Percentiles rank a stretch among this genome's conserved stretches.
These are phyloP conservation scores for Scheffersomyces cryptocercus DNA, from an alignment of 1,139 yeast species.

Conservation along the genomic window DNA sequence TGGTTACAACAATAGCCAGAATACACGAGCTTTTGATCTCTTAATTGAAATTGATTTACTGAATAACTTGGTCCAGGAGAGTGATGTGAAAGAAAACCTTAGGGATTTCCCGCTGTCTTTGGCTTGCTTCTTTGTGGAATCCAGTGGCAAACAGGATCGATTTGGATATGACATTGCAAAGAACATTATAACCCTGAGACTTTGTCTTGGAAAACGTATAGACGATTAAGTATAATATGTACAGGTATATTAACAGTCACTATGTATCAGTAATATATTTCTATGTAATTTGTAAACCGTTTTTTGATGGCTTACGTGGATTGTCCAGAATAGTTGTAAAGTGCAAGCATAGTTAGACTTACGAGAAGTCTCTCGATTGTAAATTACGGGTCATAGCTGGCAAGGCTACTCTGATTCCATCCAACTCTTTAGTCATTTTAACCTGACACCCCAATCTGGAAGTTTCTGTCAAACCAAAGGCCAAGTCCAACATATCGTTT, in stretches of 20 bases:
- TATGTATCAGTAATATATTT: too few relatives aligned
- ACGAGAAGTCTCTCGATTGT: slow-evolving; percentile 69
- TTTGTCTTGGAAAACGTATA: slow-evolving; percentile 20
- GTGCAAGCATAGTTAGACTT: slow-evolving; percentile 1
- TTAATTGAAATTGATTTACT: too few relatives aligned
- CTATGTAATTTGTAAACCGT: too few relatives aligned
- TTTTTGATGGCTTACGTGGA: too few relatives aligned
- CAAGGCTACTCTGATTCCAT: slow-evolving; percentile 91
- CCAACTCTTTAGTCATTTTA: slow-evolving; percentile 82
- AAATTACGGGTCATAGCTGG: slow-evolving; percentile 97
- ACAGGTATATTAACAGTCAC: not conserved
- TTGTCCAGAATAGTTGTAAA: too few relatives aligned
- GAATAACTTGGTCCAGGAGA: too few relatives aligned
- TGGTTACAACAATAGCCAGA: slow-evolving; percentile 10
- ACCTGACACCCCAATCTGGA: slow-evolving; percentile 95
- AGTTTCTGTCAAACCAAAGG: slow-evolving; percentile 95
- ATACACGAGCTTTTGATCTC: too few relatives aligned
- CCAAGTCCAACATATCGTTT: slow-evolving; percentile 96
- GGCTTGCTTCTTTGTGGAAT: slow-evolving; percentile 17
- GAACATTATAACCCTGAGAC: slow-evolving; percentile 13
- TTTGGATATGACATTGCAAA: slow-evolving; percentile 25
- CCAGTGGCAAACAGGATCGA: slow-evolving; percentile 20
- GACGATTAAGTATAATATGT: slow-evolving; percentile 8
- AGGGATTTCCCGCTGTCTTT: slow-evolving; percentile 14
- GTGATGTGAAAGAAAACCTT: too few relatives aligned